Percentiles rank a stretch among this genome's conserved stretches.
These are phyloP conservation scores for Coniella vitis DNA, from an alignment of 2,329 filamentous ascomycete genomes.

Conservation along the genomic window DNA sequence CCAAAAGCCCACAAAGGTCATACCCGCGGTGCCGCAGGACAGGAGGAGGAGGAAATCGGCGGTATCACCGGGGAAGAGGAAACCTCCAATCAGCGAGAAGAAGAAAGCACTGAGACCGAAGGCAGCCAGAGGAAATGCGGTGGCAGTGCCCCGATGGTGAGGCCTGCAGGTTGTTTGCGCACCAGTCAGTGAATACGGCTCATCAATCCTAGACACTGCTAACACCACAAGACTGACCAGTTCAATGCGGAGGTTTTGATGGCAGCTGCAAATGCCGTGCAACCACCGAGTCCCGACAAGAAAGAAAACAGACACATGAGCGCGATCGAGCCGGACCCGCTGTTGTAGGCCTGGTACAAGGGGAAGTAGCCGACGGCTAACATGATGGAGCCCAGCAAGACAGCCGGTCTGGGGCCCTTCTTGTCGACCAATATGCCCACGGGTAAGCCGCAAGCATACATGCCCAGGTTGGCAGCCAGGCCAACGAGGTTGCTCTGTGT, in stretches of 20 bases:
- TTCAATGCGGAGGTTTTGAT: conserved; percentile 86
- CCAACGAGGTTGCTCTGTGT: conserved; percentile 91
- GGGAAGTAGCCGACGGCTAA: conserved; percentile 81
- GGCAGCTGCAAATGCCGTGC: conserved; percentile 80
- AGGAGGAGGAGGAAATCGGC: conserved; percentile 75
- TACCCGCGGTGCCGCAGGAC: conserved; percentile 67
- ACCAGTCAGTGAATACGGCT: background rate
- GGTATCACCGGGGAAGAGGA: conserved; percentile 78
- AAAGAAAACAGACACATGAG: conserved; percentile 77
- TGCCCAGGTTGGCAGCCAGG: conserved; percentile 78
- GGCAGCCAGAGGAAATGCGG: conserved; percentile 84
- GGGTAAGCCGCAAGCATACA: conserved; percentile 88
- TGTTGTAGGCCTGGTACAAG: conserved; percentile 70
- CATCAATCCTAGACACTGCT: background rate
- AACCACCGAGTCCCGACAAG: conserved; percentile 81
- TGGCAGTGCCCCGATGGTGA: conserved; percentile 83
- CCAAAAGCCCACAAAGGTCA: conserved; percentile 73
- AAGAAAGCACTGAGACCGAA: conserved; percentile 96
- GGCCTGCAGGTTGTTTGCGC: conserved; percentile 35
- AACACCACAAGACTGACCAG: conserved; percentile 40
- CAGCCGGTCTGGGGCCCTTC: conserved; percentile 71
- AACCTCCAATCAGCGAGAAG: conserved; percentile 72
- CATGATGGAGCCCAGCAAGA: conserved; percentile 65
- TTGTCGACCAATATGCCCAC: conserved; percentile 82
- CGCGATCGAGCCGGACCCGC: conserved; percentile 51